These are phyloP conservation scores for Glycyrrhiza uralensis DNA, from an alignment of 306 rosid genomes.

Conservation along the genomic window DNA sequence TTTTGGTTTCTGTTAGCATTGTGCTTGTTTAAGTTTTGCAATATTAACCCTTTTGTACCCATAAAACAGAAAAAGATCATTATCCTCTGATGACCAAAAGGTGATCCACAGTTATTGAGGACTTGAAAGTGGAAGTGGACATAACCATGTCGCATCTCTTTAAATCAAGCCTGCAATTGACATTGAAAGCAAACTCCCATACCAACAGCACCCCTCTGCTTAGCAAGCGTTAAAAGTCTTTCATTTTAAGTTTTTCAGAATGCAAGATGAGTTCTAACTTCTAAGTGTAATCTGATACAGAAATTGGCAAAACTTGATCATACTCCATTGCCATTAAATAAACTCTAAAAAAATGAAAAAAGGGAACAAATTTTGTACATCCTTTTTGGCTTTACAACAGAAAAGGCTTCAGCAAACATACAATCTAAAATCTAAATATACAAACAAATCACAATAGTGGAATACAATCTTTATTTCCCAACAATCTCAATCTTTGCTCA, in stretches of 20 bases:
- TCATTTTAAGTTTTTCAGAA: neutral
- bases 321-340: constrained; percentile 7
- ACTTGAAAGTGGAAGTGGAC: neutral
- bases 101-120: neutral
- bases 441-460: constrained; percentile 30
- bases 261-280: constrained; percentile 1
- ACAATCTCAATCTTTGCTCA: constrained; percentile 26
- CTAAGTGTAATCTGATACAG: neutral
- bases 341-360: neutral
- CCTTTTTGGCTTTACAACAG: constrained; percentile 41
- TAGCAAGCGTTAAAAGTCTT: neutral
- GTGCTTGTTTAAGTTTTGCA: neutral
- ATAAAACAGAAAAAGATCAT: neutral
- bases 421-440: constrained; percentile 29
- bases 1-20: neutral
- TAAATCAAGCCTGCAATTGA: neutral
- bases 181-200: neutral
- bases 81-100: neutral
- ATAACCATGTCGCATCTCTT: neutral
- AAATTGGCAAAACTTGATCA: constrained; percentile 9
- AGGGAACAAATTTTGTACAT: constrained; percentile 39
- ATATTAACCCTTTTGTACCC: neutral
- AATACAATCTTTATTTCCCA: constrained; percentile 23
- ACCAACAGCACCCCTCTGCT: neutral
- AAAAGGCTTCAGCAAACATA: constrained; percentile 18